Evolutionary conservation across 106 monocot species (phyloP).

Genomic region (Dioscorea dumetorum): DNA sequence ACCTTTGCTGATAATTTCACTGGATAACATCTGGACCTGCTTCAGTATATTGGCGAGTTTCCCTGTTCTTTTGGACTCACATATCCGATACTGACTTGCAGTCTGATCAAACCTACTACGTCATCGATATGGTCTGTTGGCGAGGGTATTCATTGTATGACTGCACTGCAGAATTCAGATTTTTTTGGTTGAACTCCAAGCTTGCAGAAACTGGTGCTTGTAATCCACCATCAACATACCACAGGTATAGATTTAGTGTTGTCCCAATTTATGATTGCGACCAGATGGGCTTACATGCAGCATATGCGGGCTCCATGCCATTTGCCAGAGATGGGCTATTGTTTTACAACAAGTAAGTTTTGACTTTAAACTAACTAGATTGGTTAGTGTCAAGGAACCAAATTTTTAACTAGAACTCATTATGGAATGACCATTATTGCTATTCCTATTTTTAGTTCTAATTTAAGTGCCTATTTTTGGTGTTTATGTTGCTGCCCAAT

Average conservation of each 20-base stretch:
- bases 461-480: no score
- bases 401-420: no score
- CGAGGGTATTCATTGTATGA: conserved; percentile 89
- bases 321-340: conserved; percentile 80
- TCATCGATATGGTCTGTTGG: conserved; percentile 98
- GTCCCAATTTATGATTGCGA: conserved; percentile 75
- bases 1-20: not conserved
- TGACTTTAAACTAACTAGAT: not conserved
- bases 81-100: conserved; percentile 27
- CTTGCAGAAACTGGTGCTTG: conserved; percentile 78
- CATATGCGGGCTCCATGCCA: conserved; percentile 57
- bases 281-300: conserved; percentile 49
- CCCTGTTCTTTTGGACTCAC: not conserved
- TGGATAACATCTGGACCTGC: not conserved
- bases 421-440: no score
- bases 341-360: conserved; percentile 89
- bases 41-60: conserved; percentile 1
- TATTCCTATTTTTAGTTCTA: no score
- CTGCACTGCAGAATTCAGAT: conserved; percentile 88
- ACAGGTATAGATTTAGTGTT: conserved; percentile 70
- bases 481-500: no score
- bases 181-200: conserved; percentile 96
- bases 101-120: conserved; percentile 91
- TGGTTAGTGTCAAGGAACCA: no score
- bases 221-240: conserved; percentile 74